Conservation (phyloP, 164 flowering plant species). For the Macadamia tetraphylla region DNA sequence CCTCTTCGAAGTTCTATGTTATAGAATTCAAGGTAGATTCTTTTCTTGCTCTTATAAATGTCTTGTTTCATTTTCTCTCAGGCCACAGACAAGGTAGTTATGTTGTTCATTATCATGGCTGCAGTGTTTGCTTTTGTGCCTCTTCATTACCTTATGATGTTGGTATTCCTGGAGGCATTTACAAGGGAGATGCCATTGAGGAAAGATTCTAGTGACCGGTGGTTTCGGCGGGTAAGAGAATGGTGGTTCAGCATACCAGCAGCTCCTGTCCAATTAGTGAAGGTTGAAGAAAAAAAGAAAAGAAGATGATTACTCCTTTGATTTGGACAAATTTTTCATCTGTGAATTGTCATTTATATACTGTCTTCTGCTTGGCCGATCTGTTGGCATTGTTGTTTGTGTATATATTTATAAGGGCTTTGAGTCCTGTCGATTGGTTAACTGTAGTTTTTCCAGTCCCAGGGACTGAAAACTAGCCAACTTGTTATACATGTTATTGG, state of each 20-base stretch:
- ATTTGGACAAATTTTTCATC: background rate
- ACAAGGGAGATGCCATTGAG: slow-evolving; percentile 75
- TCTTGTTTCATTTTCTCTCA: slow-evolving; percentile 17
- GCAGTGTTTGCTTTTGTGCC: slow-evolving; percentile 47
- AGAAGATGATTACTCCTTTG: slow-evolving; percentile 23
- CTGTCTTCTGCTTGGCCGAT: background rate
- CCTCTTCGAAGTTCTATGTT: too few relatives aligned
- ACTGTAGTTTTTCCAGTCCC: too few relatives aligned
- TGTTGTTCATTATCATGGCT: slow-evolving; percentile 39
- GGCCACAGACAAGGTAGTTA: slow-evolving; percentile 64
- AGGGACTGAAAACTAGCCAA: too few relatives aligned
- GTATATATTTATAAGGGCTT: too few relatives aligned
- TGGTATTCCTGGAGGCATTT: slow-evolving; percentile 46
- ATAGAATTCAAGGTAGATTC: too few relatives aligned
- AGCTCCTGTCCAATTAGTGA: slow-evolving; percentile 72
- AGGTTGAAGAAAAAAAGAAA: slow-evolving; percentile 47
- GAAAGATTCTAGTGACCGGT: slow-evolving; percentile 49
- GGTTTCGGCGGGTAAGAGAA: slow-evolving; percentile 63
- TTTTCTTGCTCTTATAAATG: too few relatives aligned
- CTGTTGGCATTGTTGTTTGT: too few relatives aligned
- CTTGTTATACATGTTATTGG: too few relatives aligned
- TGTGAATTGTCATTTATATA: background rate
- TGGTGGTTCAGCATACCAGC: slow-evolving; percentile 92
- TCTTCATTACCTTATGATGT: slow-evolving; percentile 27
- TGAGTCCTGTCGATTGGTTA: too few relatives aligned